Evolutionary conservation across 2,329 filamentous ascomycete species (phyloP), one percentile per base, ranked within the genome.

Genomic region (Coniosporium tulheliwenetii): DNA sequence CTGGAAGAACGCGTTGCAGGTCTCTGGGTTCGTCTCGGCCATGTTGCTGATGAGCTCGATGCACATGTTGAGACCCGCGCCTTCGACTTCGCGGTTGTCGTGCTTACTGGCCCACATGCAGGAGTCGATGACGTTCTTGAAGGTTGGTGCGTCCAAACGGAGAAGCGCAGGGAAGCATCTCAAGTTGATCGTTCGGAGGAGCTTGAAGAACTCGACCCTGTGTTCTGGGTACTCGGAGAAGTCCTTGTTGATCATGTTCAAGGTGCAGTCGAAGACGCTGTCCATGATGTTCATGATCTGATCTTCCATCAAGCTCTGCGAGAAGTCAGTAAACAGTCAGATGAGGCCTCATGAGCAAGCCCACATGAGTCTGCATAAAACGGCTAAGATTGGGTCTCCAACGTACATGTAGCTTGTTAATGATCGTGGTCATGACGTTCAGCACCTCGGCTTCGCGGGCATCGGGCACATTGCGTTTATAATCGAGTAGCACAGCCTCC

Each of bases 61-160:
- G 61, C 89, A 96, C 91, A 98, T 98, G 63, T 87, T 91, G 45
- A 98, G 76, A 45, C 91, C 91, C 33, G 91, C 93, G 50, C 84
- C 85, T 63, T 98, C 91, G 29, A 98, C 91, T 57, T 95, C 86
- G 45, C 91, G 83, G 65, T 98, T 98, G 66, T 98, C 91, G 63
- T 98, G 91, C 70, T 98, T 98, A 69, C 89, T 95, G n/a, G 93
- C 91, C 93, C 91, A 98, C 73, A 96, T 86, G 70, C 93, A 98
- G 31, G 89, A 93, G 61, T 98, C 91, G 50, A 98, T 96, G 53
- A 98, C 87, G 56, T 96, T 93, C 66, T 98, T 98, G 77, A 98
- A 98, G 57, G 95, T 91, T 44, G 85, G 79, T 54, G 85, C 89
- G 58, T 98, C 89, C 30, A 98, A 77, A 63, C 93, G 93, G 49